Percentiles rank a stretch among this genome's conserved stretches.
These are phyloP conservation scores for Chaetoscypha palmicola DNA, from an alignment of 2,329 filamentous ascomycete genomes.

Conservation along the genomic window DNA sequence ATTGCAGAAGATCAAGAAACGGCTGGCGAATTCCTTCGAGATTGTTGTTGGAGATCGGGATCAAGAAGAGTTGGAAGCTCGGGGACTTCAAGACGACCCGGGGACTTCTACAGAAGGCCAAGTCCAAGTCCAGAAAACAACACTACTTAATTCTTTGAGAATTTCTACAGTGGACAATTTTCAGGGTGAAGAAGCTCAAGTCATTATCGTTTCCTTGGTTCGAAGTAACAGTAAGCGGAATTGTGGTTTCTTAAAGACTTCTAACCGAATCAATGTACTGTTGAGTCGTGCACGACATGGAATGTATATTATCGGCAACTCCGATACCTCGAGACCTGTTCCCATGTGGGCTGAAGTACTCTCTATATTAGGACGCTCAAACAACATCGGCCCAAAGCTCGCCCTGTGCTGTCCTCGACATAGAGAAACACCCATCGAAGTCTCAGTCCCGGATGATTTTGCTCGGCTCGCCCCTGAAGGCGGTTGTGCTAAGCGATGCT, in stretches of 20 bases:
- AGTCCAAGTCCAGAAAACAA: conserved; percentile 32
- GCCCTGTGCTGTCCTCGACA: conserved; percentile 56
- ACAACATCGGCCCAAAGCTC: conserved; percentile 43
- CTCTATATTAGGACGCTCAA: conserved; percentile 38
- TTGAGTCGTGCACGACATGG: conserved; percentile 60
- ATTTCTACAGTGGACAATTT: conserved; percentile 65
- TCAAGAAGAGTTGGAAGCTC: conserved; percentile 41
- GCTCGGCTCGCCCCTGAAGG: conserved; percentile 49
- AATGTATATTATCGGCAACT: conserved; percentile 65
- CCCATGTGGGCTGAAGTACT: conserved; percentile 59
- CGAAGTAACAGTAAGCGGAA: conserved; percentile 54
- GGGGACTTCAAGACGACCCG: conserved; percentile 18
- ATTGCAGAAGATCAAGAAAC: conserved; percentile 42
- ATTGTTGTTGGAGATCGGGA: conserved; percentile 61
- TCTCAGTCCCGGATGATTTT: conserved; percentile 52
- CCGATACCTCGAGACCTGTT: conserved; percentile 47
- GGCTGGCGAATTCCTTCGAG: conserved; percentile 44
- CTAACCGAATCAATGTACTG: conserved; percentile 63
- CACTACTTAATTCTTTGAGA: conserved; percentile 29
- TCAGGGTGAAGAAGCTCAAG: conserved; percentile 68
- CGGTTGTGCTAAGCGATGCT: conserved; percentile 34
- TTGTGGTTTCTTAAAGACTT: conserved; percentile 58
- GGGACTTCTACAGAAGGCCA: conserved; percentile 8
- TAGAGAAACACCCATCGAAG: conserved; percentile 41
- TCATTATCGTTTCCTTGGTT: conserved; percentile 63